phyloP scores from a whole-genome alignment of 23 red algal species.

The Agarophyton chilense region DNA sequence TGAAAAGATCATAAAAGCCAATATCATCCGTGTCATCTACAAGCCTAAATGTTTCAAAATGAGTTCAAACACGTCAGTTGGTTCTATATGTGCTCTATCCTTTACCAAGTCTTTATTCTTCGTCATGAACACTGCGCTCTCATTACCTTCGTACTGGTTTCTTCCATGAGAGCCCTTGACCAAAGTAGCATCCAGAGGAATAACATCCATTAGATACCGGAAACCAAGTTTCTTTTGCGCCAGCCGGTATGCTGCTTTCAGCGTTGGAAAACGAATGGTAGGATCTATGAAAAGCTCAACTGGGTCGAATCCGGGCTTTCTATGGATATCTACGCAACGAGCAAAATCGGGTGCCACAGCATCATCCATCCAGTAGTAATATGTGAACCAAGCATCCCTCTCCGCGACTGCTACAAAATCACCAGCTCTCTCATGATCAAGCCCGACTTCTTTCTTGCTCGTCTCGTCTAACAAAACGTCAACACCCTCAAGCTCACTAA shows the following conservation, averaged over 20 bases:
- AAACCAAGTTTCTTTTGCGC: slow-evolving; percentile 66
- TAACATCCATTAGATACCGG: slow-evolving; percentile 77
- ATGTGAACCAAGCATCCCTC: slow-evolving; percentile 70
- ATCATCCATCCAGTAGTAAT: slow-evolving; percentile 85
- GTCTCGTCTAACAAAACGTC: slow-evolving; percentile 56
- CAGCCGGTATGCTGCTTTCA: slow-evolving; percentile 47
- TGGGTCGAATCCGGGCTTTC: slow-evolving; percentile 83
- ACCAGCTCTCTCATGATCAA: slow-evolving; percentile 66
- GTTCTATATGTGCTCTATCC: slow-evolving; percentile 6
- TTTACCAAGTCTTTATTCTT: slow-evolving; percentile 40
- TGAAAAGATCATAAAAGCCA: no score
- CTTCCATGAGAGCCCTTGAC: slow-evolving; percentile 65
- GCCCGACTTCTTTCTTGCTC: slow-evolving; percentile 29
- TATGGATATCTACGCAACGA: slow-evolving; percentile 79
- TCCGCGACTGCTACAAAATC: slow-evolving; percentile 72
- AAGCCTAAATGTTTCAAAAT: slow-evolving; percentile 58
- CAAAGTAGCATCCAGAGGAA: slow-evolving; percentile 67
- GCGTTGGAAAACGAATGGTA: slow-evolving; percentile 48
- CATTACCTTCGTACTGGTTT: not conserved
- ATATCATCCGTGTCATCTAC: no score
- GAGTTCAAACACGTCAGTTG: slow-evolving; percentile 62
- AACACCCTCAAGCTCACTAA: slow-evolving; percentile 55
- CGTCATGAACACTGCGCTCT: slow-evolving; percentile 49
- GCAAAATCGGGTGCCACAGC: slow-evolving; percentile 75
- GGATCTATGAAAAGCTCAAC: slow-evolving; percentile 82